Conservation (phyloP, 495 filamentous ascomycete species). For the Aspergillus coremiiformis region DNA sequence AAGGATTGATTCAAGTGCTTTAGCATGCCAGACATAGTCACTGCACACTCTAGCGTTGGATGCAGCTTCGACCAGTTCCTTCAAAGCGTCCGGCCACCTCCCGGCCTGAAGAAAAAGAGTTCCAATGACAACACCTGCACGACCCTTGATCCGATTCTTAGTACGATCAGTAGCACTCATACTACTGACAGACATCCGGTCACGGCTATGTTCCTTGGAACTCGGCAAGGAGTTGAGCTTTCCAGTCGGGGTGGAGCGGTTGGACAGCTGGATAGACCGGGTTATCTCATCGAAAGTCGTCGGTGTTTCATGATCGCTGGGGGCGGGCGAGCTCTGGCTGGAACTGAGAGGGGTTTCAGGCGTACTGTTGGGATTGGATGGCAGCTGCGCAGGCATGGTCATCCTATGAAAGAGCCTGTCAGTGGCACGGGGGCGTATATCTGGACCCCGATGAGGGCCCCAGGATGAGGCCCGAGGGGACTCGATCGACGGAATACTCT, state of each 20-base stretch:
- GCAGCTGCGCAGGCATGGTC: constrained; percentile 66
- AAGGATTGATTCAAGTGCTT: constrained; percentile 80
- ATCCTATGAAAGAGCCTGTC: constrained; percentile 53
- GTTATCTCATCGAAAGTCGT: constrained; percentile 68
- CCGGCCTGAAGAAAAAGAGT: constrained; percentile 83
- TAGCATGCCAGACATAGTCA: constrained; percentile 95
- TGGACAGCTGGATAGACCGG: constrained; percentile 39
- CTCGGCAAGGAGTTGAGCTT: constrained; percentile 30
- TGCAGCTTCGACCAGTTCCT: constrained; percentile 74
- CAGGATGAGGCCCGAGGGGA: constrained; percentile 54
- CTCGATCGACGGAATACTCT: constrained; percentile 70
- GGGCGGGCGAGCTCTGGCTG: constrained; percentile 37
- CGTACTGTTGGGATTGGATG: constrained; percentile 44
- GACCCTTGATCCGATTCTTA: constrained; percentile 74
- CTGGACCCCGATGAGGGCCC: constrained; percentile 40
- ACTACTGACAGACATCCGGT: constrained; percentile 75
- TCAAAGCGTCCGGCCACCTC: constrained; percentile 81
- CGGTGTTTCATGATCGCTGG: constrained; percentile 48
- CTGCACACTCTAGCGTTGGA: constrained; percentile 68
- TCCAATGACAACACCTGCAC: constrained; percentile 73
- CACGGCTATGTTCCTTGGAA: constrained; percentile 53
- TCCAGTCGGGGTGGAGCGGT: constrained; percentile 28
- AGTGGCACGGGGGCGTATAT: constrained; percentile 38
- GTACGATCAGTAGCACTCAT: constrained; percentile 76
- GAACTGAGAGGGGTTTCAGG: constrained; percentile 48